Conservation (phyloP, 73 alveolate genomes). For the Effrenium voratum region DNA sequence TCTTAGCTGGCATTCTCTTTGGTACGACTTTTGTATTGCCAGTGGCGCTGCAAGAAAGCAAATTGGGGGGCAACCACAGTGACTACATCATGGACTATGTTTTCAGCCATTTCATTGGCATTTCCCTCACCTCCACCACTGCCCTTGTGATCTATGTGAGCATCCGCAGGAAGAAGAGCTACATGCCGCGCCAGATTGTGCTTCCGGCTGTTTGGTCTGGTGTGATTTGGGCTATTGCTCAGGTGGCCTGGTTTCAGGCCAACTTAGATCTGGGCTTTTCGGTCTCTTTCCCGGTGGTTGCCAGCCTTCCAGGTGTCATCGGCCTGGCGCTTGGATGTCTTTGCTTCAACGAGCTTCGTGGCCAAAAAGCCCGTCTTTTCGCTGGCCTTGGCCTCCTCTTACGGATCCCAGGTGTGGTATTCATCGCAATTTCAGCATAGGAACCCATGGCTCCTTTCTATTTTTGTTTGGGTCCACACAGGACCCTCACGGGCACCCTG, state of each 20-base stretch:
- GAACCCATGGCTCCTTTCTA: too few species aligned
- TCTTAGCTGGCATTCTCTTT: conserved; percentile 19
- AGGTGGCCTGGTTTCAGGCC: conserved; percentile 81
- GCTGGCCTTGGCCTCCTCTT: conserved; percentile 10
- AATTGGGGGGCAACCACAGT: conserved; percentile 29
- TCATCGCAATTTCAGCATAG: conserved; percentile 52
- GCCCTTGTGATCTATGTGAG: conserved; percentile 16
- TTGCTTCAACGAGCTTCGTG: background rate
- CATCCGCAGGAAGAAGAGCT: background rate
- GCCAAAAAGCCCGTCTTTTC: background rate
- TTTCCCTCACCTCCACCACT: background rate
- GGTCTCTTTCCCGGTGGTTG: conserved; percentile 39
- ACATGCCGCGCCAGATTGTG: conserved; percentile 49
- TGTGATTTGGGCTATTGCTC: conserved; percentile 69
- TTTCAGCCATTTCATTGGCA: conserved; percentile 55
- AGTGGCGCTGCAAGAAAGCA: background rate
- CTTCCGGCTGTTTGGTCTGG: conserved; percentile 35
- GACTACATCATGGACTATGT: conserved; percentile 43
- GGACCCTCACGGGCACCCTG: too few species aligned
- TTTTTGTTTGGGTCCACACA: too few species aligned
- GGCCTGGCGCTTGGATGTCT: conserved; percentile 30
- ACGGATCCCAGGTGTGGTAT: conserved; percentile 46
- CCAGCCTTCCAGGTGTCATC: conserved; percentile 52
- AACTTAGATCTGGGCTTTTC: conserved; percentile 19
- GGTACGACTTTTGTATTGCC: conserved; percentile 65